Conservation (phyloP, 2,329 filamentous ascomycete species). For the Mycocentrospora acerina region DNA sequence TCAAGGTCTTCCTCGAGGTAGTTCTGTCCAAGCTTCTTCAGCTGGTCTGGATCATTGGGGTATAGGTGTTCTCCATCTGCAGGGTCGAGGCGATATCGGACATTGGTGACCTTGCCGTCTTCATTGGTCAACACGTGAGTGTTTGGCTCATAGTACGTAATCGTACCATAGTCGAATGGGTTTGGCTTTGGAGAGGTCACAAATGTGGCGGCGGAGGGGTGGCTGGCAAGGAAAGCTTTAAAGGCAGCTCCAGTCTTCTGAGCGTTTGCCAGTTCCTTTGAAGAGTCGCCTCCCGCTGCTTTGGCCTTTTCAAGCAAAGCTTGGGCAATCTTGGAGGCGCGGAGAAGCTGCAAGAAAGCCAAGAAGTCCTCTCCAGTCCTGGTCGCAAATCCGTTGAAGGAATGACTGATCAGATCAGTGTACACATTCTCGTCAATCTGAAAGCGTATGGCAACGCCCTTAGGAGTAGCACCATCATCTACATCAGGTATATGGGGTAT, state of each 20-base stretch:
- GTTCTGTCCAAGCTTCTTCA: slow-evolving; percentile 3
- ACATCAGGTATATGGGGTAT: slow-evolving; percentile 8
- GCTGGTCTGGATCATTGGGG: slow-evolving; percentile 1
- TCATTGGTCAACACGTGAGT: slow-evolving; percentile 9
- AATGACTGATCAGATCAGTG: slow-evolving; percentile 10
- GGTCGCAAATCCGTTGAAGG: slow-evolving; percentile 11
- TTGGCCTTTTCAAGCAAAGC: slow-evolving; percentile 6
- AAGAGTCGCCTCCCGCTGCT: slow-evolving; percentile 3
- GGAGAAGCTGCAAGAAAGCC: slow-evolving; percentile 8
- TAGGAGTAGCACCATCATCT: slow-evolving; percentile 9
- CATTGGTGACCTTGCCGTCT: slow-evolving; percentile 3
- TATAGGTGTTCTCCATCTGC: slow-evolving; percentile 7
- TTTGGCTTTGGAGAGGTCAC: slow-evolving; percentile 85
- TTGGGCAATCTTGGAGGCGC: slow-evolving; percentile 7
- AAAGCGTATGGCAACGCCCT: slow-evolving; percentile 10
- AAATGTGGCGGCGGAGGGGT: slow-evolving; percentile 84
- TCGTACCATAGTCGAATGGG: slow-evolving; percentile 75
- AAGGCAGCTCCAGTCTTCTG: slow-evolving; percentile 69
- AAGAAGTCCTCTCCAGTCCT: slow-evolving; percentile 8
- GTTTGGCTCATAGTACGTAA: slow-evolving; percentile 12
- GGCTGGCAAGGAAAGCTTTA: slow-evolving; percentile 81
- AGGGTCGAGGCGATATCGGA: slow-evolving; percentile 10
- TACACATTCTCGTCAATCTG: slow-evolving; percentile 5
- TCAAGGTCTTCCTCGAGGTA: slow-evolving; percentile 8
- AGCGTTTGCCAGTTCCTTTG: slow-evolving; percentile 3